Evolutionary conservation across 2,329 filamentous ascomycete species (phyloP).

Genomic region (Colletotrichum sp.): DNA sequence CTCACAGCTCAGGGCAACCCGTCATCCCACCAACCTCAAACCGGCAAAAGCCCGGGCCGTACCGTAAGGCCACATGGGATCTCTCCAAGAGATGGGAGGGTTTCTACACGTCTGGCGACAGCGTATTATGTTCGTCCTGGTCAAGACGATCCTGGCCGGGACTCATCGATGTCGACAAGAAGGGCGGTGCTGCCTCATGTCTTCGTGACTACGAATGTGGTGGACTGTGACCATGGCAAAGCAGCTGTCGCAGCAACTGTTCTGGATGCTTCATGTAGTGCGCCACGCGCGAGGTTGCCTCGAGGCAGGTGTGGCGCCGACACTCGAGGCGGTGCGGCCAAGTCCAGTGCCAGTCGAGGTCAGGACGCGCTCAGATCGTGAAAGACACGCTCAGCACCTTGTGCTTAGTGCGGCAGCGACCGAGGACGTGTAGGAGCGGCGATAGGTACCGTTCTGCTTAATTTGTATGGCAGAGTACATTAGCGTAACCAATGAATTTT

Average conservation of each 20-base stretch:
- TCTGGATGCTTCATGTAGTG: neutral
- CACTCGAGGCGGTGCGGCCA: neutral
- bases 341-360: neutral
- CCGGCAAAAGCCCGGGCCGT: conserved; percentile 10
- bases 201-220: neutral
- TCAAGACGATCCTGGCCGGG: neutral
- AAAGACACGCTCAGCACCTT: neutral
- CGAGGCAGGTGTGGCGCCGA: neutral
- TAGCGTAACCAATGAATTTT: neutral
- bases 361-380: conserved; percentile 1
- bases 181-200: neutral
- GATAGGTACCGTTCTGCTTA: neutral
- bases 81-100: neutral
- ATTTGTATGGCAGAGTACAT: neutral
- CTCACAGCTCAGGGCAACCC: neutral
- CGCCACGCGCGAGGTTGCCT: neutral
- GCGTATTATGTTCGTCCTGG: neutral
- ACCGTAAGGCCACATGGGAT: conserved; percentile 5
- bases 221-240: neutral
- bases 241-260: neutral
- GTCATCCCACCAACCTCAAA: neutral
- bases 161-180: neutral
- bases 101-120: neutral
- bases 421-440: neutral
- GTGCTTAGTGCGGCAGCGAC: neutral